Evolutionary conservation across 208 protist species (phyloP), one percentile per base, ranked within the genome.

Genomic region (Wallacemonas sp.): DNA sequence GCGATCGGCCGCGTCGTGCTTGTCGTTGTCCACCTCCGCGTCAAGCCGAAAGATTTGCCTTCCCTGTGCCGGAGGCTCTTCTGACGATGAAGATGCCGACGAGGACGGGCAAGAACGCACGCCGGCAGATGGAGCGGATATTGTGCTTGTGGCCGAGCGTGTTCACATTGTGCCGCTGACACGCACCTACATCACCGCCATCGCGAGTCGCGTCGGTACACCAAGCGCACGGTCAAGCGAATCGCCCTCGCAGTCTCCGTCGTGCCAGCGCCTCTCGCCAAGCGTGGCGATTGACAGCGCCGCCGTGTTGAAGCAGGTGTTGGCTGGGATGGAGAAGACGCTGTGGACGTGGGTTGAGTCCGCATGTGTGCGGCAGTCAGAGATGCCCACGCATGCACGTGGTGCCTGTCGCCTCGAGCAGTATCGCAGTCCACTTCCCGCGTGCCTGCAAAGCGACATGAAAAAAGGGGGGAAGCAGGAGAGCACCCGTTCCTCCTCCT

Each of bases 331-430:
- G 76, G 70, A 73, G 49, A 61, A 54, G 57, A 32, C 72, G 65
- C 26, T 81, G 49, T 72, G 69, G 76, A 58, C 17, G 24, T 81
- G 76, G 76, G 32, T 81, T n/a, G 17, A 54, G 46, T 60, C 34
- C 4, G 58, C 63, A 5, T 70, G 67, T 38, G 36, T 63, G 8
- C 24, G 36, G 1, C 16, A 69, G 23, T 30, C 26, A 23, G 4
- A 44, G 2, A 54, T 77, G 44, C 48, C 36, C 19, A 2, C 46
- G 1, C 64, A 52, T 12, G 47, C 66, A 2, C 76, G 76, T 26
- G 76, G 76, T 2, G n/a, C 55, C 19, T 55, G 38, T 11, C 56
- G 63, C 11, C 46, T 80, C 1, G 64, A 61, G 60, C 56, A 56
- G 1, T 65, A 61, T 54, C 38, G 46, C 21, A 14, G 32, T 5